Conservation (phyloP, 306 rosid species). For the Ormosia semicastrata region DNA sequence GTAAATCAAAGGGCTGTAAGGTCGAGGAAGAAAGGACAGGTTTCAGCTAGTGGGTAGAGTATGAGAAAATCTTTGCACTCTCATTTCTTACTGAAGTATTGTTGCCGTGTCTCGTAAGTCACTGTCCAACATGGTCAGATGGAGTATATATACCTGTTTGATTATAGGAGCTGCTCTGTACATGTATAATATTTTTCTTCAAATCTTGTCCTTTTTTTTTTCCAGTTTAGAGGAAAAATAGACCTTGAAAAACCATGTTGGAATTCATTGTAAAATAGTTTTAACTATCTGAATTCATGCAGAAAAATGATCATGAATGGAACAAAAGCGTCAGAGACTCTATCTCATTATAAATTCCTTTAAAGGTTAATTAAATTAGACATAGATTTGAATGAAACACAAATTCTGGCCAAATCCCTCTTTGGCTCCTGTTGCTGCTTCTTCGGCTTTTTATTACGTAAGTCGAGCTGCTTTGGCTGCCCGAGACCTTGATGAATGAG, state of each 20-base stretch:
- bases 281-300: background rate
- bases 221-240: conserved; percentile 6
- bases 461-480: background rate
- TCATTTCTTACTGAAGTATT: background rate
- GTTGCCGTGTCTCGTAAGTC: conserved; percentile 14
- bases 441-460: background rate
- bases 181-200: conserved; percentile 19
- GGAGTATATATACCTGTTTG: background rate
- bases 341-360: background rate
- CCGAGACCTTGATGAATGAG: background rate
- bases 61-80: background rate
- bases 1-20: conserved; percentile 16
- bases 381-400: no score
- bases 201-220: background rate
- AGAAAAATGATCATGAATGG: no score
- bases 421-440: background rate
- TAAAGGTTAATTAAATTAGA: no score
- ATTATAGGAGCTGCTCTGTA: conserved; percentile 8
- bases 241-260: background rate
- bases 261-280: conserved; percentile 26
- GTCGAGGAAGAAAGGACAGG: conserved; percentile 36
- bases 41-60: background rate
- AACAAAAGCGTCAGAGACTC: background rate
- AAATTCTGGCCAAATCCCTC: background rate
- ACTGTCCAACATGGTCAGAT: conserved; percentile 16